A percentile compares a stretch with the other conserved stretches of the same genome.
phyloP scores from a whole-genome alignment of 1,284 basidiomycete genomes.

The Moesziomyces sp. region DNA sequence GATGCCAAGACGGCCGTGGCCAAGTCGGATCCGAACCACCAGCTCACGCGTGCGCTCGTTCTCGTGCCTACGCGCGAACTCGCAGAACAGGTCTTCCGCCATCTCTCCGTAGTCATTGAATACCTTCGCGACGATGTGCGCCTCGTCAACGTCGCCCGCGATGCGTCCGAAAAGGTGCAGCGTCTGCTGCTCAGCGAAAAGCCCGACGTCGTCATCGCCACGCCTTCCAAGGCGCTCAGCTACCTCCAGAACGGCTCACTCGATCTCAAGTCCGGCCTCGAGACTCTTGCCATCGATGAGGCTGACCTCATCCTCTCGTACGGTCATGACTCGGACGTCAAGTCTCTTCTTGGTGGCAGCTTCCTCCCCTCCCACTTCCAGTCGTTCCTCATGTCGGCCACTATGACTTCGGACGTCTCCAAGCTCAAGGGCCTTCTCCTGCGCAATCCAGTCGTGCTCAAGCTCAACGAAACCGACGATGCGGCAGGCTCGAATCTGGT shows the following conservation, averaged over 20 bases:
- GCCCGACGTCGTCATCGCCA: slow-evolving; percentile 91
- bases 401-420: slow-evolving; percentile 95
- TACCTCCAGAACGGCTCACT: slow-evolving; percentile 79
- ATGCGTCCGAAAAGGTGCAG: slow-evolving; percentile 76
- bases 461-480: slow-evolving; percentile 49
- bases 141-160: slow-evolving; percentile 80
- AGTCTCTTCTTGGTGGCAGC: slow-evolving; percentile 79
- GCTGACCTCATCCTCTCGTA: slow-evolving; percentile 97
- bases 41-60: slow-evolving; percentile 81
- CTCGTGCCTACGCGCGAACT: slow-evolving; percentile 95
- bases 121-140: slow-evolving; percentile 76
- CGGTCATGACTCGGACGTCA: slow-evolving; percentile 90
- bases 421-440: slow-evolving; percentile 87
- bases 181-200: slow-evolving; percentile 85
- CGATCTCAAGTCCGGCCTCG: slow-evolving; percentile 71
- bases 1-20: slow-evolving; percentile 74
- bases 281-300: slow-evolving; percentile 95
- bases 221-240: slow-evolving; percentile 83
- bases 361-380: slow-evolving; percentile 87
- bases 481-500: slow-evolving; percentile 40
- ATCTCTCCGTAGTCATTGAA: slow-evolving; percentile 80
- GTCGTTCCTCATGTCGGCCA: slow-evolving; percentile 96
- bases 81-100: slow-evolving; percentile 85
- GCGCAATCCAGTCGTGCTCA: slow-evolving; percentile 80
- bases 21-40: slow-evolving; percentile 70